phyloP scores from a whole-genome alignment of 768 basidiomycete genomes.

The Nidula microcarpa region DNA sequence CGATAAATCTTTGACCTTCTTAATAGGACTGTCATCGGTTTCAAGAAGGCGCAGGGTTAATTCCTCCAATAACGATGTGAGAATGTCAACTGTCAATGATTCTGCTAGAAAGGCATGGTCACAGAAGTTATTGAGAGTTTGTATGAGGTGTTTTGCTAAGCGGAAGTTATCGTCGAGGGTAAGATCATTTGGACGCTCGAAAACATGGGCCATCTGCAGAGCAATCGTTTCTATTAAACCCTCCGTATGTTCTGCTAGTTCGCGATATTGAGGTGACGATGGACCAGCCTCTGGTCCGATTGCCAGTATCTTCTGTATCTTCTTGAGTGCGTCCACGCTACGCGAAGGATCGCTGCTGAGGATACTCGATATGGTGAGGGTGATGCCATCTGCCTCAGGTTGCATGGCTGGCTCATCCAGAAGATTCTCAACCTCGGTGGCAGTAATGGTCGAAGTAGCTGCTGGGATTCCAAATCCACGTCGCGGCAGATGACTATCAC shows the following conservation, averaged over 20 bases:
- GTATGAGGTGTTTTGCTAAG: constrained; percentile 95
- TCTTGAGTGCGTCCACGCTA: constrained; percentile 93
- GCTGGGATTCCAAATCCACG: not conserved
- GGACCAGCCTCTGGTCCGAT: constrained; percentile 72
- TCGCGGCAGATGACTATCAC: not conserved
- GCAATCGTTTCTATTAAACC: constrained; percentile 89
- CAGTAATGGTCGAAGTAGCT: not conserved
- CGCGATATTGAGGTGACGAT: constrained; percentile 66
- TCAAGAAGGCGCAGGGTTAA: constrained; percentile 87
- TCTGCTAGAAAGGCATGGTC: constrained; percentile 87
- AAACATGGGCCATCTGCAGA: constrained; percentile 88
- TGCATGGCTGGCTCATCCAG: constrained; percentile 24
- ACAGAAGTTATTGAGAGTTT: constrained; percentile 92
- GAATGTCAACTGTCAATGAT: constrained; percentile 78
- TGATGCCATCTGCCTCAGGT: constrained; percentile 55
- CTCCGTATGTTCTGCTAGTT: constrained; percentile 76
- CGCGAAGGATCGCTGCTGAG: constrained; percentile 81
- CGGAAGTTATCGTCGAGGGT: constrained; percentile 80
- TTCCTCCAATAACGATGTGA: constrained; percentile 88
- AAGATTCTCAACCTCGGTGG: not conserved
- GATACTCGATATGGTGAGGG: constrained; percentile 83
- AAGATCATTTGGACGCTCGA: constrained; percentile 77
- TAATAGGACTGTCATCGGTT: constrained; percentile 83
- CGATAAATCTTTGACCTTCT: constrained; percentile 88
- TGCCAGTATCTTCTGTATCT: constrained; percentile 82